These are phyloP conservation scores for Verbena officinalis DNA, from an alignment of 257 asterid species.

Conservation along the genomic window DNA sequence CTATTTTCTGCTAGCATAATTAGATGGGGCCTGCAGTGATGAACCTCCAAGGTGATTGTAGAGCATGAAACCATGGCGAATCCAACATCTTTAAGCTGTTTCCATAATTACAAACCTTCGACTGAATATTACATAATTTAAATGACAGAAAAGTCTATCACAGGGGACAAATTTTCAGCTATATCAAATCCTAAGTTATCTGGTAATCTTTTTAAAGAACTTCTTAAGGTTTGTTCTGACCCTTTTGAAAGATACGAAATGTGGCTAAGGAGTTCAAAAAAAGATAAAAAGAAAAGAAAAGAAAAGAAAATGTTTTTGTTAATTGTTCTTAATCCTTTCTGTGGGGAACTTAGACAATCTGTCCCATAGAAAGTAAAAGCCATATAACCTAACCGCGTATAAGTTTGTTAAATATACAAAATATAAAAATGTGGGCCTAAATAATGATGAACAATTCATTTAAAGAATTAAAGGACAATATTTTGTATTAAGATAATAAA, in stretches of 20 bases:
- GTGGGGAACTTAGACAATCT: slow-evolving; percentile 11
- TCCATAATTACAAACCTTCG: slow-evolving; percentile 12
- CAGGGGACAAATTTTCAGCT: not conserved
- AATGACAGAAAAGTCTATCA: not conserved
- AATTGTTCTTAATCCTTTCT: not conserved
- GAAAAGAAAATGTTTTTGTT: not conserved
- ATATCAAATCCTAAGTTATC: not conserved
- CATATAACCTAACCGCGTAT: slow-evolving; percentile 13
- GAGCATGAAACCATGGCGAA: not conserved
- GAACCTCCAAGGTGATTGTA: slow-evolving; percentile 1
- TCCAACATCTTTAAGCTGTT: not conserved
- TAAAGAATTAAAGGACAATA: slow-evolving; percentile 25
- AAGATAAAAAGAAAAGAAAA: not conserved
- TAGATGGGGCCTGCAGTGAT: slow-evolving; percentile 23
- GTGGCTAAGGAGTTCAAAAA: not conserved
- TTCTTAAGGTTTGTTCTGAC: too few relatives aligned
- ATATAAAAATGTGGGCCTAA: slow-evolving; percentile 37
- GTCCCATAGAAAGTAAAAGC: not conserved
- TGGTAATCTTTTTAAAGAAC: not conserved
- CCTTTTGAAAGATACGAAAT: too few relatives aligned
- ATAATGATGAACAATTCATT: slow-evolving; percentile 36
- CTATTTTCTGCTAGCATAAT: too few relatives aligned
- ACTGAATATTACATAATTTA: not conserved
- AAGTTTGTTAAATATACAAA: slow-evolving; percentile 17
- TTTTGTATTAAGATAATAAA: slow-evolving; percentile 37